Base-by-base conservation (phyloP, 306 rosid species). In the Pterocarpus macrocarpus region DNA sequence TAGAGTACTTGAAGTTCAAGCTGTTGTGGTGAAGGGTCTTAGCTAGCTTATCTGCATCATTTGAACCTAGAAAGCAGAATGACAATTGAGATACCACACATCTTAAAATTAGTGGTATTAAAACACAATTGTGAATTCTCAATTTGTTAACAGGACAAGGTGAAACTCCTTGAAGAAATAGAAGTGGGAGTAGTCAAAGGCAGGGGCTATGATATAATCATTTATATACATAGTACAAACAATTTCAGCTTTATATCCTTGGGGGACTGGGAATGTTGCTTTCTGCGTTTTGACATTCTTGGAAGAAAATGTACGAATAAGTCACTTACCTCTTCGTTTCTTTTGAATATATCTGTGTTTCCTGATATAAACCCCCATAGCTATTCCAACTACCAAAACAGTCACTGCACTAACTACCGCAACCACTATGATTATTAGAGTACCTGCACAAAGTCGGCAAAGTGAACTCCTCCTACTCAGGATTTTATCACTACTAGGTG, bases 1-100 rank as follows among this genome's bases (percentile, higher is more conserved):
- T 82, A 4, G 97, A 88, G 84, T 89, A 93, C 85, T 93, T 93
- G 91, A 93, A 91, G 81, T 91, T 85, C 87, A 91, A 86, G 87
- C 92, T 89, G 32, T 88, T 91, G 79, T 88, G 91, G 30, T 86
- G 81, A 45, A 93, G 90, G 63, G 85, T 85, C 76, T 85, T 89
- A 15, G 80, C 90, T 63, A 88, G 61, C 81, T 87, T 93, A 32
- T 82, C 79, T 22, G 84, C 90, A 61, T 91, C 94, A 79, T 80
- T 80, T 71, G 96, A 87, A 78, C 94, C 94, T 91, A 58, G 9
- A 77, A 74, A 35, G 4, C 73, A 75, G 34, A 15, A 76, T 38
- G 47, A 44, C 47, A 32, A 35, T 50, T 30, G 22, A 34, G 36
- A 50, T 67, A 39, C 49, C 33, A 43, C 59, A 38, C 39, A 35